Base-by-base conservation (phyloP, 805 yeast genomes). In the Clavispora fructus region DNA sequence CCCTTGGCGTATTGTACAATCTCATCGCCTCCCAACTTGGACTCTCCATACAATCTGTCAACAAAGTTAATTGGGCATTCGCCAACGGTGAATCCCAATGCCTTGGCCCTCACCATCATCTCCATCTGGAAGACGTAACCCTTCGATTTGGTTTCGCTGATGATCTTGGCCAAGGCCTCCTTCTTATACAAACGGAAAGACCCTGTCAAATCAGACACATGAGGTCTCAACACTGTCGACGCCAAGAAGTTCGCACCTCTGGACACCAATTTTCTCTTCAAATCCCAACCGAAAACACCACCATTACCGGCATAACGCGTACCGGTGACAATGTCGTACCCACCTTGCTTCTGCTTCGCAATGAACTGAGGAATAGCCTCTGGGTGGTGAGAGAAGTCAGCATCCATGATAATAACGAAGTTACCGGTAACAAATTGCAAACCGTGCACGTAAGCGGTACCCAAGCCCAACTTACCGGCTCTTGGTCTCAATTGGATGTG, bases 101-200 rank as follows among this genome's bases (percentile, higher is more conserved):
- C 72, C 61, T 87, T 76, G 35, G 92, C 92, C 55, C 92, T 78
- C 23, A 85, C 92, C 80, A 85, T 83, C 90, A 85, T 84, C 67
- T 85, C 92, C 92, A 85, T 85, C 69, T 85, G 92, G 79, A 85
- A 85, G 37, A 85, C 92, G 57, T 85, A 85, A 43, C 92, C 92
- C 68, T 85, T 85, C 32, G 87, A 80, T 60, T 78, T 74, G 41
- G 91, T 84, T 48, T 74, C 85, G 41, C 71, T 77, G 52, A 85
- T 85, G 52, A 85, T 77, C 59, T 80, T 78, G 51, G 79, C 77
- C 62, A 85, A 73, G 2, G 77, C 90, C 5, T 75, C 79, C 64
- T 83, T 85, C 64, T 83, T 83, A 72, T 85, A 85, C 54, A 85
- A 74, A 61, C 90, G 77, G 75, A 79, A 85, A 23, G 87, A 81